Evolutionary conservation across 2,329 filamentous ascomycete species (phyloP).

Genomic region (Dothidotthia symphoricarpi): DNA sequence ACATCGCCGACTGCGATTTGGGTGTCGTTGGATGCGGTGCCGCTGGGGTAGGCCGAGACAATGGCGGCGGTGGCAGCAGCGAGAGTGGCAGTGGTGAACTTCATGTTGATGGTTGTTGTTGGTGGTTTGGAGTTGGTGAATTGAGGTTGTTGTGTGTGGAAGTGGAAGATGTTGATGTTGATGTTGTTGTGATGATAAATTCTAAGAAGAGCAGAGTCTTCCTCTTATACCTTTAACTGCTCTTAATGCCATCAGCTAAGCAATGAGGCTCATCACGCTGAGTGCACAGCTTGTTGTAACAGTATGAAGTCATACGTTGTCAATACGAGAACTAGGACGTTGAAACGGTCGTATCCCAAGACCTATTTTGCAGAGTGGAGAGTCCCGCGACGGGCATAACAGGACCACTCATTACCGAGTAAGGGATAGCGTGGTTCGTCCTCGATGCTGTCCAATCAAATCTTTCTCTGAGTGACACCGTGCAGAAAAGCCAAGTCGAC

Average conservation of each 20-base stretch:
- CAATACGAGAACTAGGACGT: slow-evolving; percentile 13
- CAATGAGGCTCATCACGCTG: too few relatives aligned
- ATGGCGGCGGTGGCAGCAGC: slow-evolving; percentile 22
- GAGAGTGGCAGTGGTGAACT: slow-evolving; percentile 28
- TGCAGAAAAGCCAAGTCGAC: too few relatives aligned
- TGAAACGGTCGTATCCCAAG: slow-evolving; percentile 11
- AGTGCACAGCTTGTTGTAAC: slow-evolving; percentile 8
- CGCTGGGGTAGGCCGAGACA: slow-evolving; percentile 28
- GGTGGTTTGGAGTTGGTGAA: slow-evolving; percentile 12
- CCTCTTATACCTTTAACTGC: slow-evolving; percentile 11
- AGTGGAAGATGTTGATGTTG: slow-evolving; percentile 3
- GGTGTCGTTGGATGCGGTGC: slow-evolving; percentile 14
- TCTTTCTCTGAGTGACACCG: too few relatives aligned
- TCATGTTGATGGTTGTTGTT: slow-evolving; percentile 36
- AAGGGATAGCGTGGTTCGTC: too few relatives aligned
- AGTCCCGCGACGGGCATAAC: slow-evolving; percentile 6
- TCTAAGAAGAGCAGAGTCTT: neutral
- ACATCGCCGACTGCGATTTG: slow-evolving; percentile 28
- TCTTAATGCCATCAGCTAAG: neutral
- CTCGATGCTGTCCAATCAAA: too few relatives aligned
- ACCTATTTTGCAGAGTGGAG: slow-evolving; percentile 7
- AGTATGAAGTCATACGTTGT: slow-evolving; percentile 18
- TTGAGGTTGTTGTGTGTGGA: neutral
- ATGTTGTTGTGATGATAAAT: neutral
- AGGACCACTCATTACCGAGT: neutral